Conservation (phyloP, 352 stramenopile species). For the Pythium insidiosum region DNA sequence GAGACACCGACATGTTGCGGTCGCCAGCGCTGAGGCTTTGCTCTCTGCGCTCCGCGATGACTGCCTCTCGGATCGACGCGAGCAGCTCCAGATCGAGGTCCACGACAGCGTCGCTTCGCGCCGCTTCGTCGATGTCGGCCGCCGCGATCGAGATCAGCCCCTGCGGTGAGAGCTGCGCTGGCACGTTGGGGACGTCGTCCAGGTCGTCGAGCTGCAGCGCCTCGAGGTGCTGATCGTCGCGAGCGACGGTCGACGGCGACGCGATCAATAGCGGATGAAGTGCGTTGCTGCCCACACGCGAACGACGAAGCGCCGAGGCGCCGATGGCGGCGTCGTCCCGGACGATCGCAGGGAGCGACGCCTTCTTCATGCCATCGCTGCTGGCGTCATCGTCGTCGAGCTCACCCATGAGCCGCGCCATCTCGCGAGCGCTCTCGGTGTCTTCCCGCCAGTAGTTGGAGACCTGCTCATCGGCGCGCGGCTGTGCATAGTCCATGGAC, state of each 20-base stretch:
- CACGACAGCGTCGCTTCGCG: constrained; percentile 15
- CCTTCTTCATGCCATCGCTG: constrained; percentile 38
- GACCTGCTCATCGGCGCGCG: constrained; percentile 49
- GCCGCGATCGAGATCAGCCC: constrained; percentile 80
- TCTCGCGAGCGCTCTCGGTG: constrained; percentile 52
- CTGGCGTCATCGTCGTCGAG: constrained; percentile 26
- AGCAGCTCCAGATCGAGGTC: constrained; percentile 66
- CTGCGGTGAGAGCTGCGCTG: constrained; percentile 55
- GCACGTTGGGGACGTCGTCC: constrained; percentile 31
- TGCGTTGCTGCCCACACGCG: no score
- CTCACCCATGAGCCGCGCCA: constrained; percentile 59
- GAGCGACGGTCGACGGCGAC: no score
- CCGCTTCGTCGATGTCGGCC: constrained; percentile 71
- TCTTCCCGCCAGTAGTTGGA: constrained; percentile 79
- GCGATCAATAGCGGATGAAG: no score
- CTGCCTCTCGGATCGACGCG: constrained; percentile 29
- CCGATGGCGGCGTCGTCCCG: constrained; percentile 4
- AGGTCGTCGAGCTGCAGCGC: constrained; percentile 37
- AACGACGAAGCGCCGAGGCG: not conserved
- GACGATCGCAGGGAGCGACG: constrained; percentile 17
- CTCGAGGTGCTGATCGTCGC: no score
- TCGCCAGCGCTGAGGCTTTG: not conserved
- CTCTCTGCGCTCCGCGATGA: not conserved
- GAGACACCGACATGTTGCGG: constrained; percentile 12
- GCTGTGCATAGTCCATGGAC: no score